Percentiles rank a stretch among this genome's conserved stretches.
Evolutionary conservation across 228 moss, liverwort and hornwort genomes (phyloP).

Genomic region (Sphagnum fallax): DNA sequence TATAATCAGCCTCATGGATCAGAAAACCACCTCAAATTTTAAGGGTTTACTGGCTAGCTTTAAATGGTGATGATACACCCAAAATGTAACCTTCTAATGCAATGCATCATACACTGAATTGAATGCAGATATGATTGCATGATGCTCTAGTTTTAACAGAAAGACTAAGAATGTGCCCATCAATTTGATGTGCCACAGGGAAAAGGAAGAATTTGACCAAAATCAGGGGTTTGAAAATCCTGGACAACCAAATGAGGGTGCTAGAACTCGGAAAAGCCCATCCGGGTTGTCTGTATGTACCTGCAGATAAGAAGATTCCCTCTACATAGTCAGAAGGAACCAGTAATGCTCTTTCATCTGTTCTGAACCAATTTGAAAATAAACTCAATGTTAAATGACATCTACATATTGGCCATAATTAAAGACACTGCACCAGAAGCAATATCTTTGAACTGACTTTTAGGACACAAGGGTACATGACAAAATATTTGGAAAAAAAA

Average conservation of each 20-base stretch:
- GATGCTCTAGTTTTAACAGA: no score
- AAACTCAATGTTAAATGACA: not conserved
- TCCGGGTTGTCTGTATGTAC: constrained; percentile 96
- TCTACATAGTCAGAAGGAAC: no score
- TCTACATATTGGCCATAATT: no score
- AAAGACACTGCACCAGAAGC: no score
- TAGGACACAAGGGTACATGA: not conserved
- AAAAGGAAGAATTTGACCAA: constrained; percentile 1
- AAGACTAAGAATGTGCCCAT: constrained; percentile 6
- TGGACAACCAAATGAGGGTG: constrained; percentile 53
- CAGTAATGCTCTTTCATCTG: not conserved
- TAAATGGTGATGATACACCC: no score
- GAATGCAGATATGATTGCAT: no score
- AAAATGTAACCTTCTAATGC: no score
- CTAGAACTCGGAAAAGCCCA: constrained; percentile 66
- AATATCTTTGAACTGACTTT: not conserved
- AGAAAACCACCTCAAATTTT: no score
- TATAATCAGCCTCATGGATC: no score
- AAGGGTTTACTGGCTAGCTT: no score
- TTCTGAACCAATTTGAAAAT: not conserved
- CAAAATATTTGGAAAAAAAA: not conserved
- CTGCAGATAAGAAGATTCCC: constrained; percentile 21
- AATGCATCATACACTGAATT: no score
- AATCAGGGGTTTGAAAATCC: constrained; percentile 7
- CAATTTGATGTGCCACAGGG: constrained; percentile 36